Conservation (phyloP, 768 basidiomycete genomes). For the Leccinum olivaceopallidum region DNA sequence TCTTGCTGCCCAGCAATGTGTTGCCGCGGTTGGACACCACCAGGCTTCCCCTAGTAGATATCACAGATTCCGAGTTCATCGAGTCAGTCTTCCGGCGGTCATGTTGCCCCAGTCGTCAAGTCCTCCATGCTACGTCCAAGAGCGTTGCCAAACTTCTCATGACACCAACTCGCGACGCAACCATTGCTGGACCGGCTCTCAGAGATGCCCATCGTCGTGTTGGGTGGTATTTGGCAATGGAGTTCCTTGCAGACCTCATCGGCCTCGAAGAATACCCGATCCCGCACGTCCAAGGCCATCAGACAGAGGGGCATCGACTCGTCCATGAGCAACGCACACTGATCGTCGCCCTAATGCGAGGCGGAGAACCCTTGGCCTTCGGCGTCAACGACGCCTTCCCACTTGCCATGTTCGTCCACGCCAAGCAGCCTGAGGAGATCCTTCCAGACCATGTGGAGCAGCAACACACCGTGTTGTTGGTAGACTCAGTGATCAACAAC, state of each 20-base stretch:
- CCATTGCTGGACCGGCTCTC: slow-evolving; percentile 17
- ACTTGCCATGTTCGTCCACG: slow-evolving; percentile 17
- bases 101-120: slow-evolving; percentile 12
- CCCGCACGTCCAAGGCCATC: slow-evolving; percentile 18
- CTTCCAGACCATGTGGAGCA: slow-evolving; percentile 15
- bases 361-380: slow-evolving; percentile 16
- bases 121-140: slow-evolving; percentile 17
- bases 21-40: slow-evolving; percentile 15
- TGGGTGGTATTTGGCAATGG: slow-evolving; percentile 19
- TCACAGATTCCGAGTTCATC: slow-evolving; percentile 16
- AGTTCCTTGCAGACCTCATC: slow-evolving; percentile 18
- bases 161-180: slow-evolving; percentile 17
- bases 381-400: slow-evolving; percentile 17
- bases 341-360: slow-evolving; percentile 18
- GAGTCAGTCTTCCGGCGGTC: slow-evolving; percentile 14
- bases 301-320: slow-evolving; percentile 17
- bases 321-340: slow-evolving; percentile 15
- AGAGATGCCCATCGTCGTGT: slow-evolving; percentile 19
- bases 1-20: slow-evolving; percentile 15
- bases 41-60: slow-evolving; percentile 17
- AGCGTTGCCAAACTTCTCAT: slow-evolving; percentile 14
- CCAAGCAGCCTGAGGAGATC: slow-evolving; percentile 16
- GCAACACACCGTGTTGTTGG: slow-evolving; percentile 16
- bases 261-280: slow-evolving; percentile 17
- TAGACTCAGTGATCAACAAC: slow-evolving; percentile 17